Evolutionary conservation across 768 basidiomycete genomes (phyloP), one percentile per base, ranked within the genome.

Genomic region (Floccularia luteovirens): DNA sequence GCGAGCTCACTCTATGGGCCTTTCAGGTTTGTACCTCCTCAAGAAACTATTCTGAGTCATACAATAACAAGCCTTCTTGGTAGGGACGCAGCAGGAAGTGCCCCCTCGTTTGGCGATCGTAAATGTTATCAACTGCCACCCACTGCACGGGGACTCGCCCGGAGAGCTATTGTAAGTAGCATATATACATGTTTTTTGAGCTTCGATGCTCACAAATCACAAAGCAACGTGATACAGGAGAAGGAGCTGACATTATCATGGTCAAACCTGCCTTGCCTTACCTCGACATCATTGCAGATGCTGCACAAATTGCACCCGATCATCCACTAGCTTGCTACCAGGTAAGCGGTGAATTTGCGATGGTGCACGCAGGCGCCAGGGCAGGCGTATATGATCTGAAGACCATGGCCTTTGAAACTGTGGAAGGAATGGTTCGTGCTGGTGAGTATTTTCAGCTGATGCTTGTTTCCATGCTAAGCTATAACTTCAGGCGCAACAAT

Each of bases 91-190:
- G 96, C 96, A 3, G 92, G 94, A 2, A 94, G 89, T 51, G 90
- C 89, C 1, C 93, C 94, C 1, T 78, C 87, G 10, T 97, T 96
- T 43, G 96, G 96, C 3, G 74, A 98, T 64, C 75, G 96, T 37
- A 98, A 97, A 63, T 99, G 96, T 64, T 99, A 99, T 60, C 96
- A 99, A 58, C 79, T 99, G 2, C 96, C 96, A 3, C 88, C 92
- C 1, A 57, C 74, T 13, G 93, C 77, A 23, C 82, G 86, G 45
- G 93, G 93, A 8, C 78, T 98, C 22, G 96, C 96, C 2, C 75
- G 89, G 22, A 77, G 96, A 46, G 96, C 96, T 1, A 87, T 99
- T 39, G 90, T 96, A 54, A 48, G 88, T 70, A 5, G 32, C 21
- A 31, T 24, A n/a, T 19, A 14, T 25, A 4, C 27, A 20, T 32